phyloP scores from a whole-genome alignment of 805 yeast genomes.

The Lachancea sp. region DNA sequence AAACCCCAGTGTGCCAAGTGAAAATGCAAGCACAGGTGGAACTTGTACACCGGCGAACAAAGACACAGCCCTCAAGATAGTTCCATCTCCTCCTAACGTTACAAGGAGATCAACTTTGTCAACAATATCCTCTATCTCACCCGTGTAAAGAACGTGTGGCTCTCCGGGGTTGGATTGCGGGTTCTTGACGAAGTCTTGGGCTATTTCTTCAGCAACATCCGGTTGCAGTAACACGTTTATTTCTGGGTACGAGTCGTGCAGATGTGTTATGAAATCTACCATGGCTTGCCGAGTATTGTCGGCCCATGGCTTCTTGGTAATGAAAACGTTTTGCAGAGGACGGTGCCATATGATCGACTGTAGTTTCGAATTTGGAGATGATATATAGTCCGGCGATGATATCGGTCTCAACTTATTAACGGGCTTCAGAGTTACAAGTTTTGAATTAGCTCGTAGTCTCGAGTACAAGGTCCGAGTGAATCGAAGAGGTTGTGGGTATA shows the following conservation, averaged over 20 bases:
- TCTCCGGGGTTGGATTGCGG: conserved; percentile 26
- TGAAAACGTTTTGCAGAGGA: conserved; percentile 65
- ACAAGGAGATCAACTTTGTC: conserved; percentile 72
- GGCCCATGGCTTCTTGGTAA: conserved; percentile 84
- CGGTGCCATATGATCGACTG: conserved; percentile 63
- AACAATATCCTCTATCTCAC: conserved; percentile 49
- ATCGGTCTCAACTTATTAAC: conserved; percentile 28
- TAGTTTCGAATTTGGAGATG: conserved; percentile 53
- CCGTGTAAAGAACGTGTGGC: conserved; percentile 49
- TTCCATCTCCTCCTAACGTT: conserved; percentile 95
- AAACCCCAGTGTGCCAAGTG: conserved; percentile 88
- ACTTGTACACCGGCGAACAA: conserved; percentile 62
- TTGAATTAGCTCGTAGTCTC: conserved; percentile 15
- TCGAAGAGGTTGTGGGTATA: neutral
- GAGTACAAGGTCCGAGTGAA: conserved; percentile 8
- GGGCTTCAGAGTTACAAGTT: conserved; percentile 30
- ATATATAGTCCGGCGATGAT: conserved; percentile 45
- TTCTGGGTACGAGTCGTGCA: conserved; percentile 57
- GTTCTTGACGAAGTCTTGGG: conserved; percentile 23
- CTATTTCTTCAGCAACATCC: conserved; percentile 67
- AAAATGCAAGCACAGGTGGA: conserved; percentile 85
- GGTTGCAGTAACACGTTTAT: conserved; percentile 72
- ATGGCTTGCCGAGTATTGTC: conserved; percentile 56
- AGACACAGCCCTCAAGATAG: conserved; percentile 78
- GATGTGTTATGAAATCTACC: conserved; percentile 54